A percentile compares a stretch with the other conserved stretches of the same genome.
Conservation (phyloP, 345 rosid genomes). For the Populus deltoides region DNA sequence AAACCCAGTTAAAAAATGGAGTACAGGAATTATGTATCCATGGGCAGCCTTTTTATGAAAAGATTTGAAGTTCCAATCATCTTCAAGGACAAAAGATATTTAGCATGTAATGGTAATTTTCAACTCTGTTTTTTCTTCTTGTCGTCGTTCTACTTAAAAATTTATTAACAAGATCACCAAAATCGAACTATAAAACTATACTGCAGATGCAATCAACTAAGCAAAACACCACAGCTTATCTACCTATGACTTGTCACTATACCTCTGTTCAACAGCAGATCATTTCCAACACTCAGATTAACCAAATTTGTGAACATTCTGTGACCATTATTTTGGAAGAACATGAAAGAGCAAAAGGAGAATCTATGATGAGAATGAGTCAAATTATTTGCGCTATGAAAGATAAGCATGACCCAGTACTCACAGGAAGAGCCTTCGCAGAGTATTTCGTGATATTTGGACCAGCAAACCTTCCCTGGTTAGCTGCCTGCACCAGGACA, state of each 20-base stretch:
- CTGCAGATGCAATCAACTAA: background rate
- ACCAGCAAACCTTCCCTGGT: conserved; percentile 59
- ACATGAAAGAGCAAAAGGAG: background rate
- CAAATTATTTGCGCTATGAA: background rate
- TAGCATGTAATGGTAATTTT: background rate
- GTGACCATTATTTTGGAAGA: background rate
- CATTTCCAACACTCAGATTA: background rate
- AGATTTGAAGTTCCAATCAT: background rate
- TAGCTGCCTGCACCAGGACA: conserved; percentile 53
- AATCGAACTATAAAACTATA: background rate
- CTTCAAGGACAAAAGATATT: background rate
- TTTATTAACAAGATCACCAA: background rate
- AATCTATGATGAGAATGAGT: background rate
- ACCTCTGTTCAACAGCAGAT: background rate
- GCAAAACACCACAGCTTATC: background rate
- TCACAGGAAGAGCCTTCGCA: conserved; percentile 83
- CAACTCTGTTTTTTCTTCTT: background rate
- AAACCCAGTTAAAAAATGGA: background rate
- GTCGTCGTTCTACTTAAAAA: background rate
- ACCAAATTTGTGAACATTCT: background rate
- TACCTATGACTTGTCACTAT: background rate
- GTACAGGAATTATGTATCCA: background rate
- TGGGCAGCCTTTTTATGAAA: background rate
- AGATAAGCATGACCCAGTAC: conserved; percentile 26
- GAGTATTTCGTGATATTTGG: conserved; percentile 64